Base-by-base conservation (phyloP, 768 basidiomycete genomes). In the Pulveroboletus sp. region DNA sequence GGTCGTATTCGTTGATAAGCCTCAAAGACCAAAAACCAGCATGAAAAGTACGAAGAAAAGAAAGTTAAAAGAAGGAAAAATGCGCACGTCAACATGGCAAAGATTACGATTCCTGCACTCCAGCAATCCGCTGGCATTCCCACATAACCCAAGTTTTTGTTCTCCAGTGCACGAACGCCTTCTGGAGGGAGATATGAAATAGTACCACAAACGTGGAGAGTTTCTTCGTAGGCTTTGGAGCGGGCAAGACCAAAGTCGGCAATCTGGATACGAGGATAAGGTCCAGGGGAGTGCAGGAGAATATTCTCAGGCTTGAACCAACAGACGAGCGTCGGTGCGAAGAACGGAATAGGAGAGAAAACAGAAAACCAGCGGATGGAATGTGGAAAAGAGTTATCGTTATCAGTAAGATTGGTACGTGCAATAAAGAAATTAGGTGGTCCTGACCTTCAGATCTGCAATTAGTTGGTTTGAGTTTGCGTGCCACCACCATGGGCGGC, bases 71-170 rank as follows among this genome's bases (percentile, higher is more conserved):
- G n/a, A 53, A 26, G 31, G 30, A 43, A 45, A 36, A 45, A 35
- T 26, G 76, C 87, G 52, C 70, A 92, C 90, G 80, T 78, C 42
- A 93, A 72, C 88, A 92, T 92, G 48, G 89, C 82, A 55, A 84
- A 91, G 44, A 92, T 68, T 45, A 88, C 82, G 6, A 91, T 78
- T 6, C 90, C 90, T 12, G 85, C 79, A 57, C 89, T 90, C 90
- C 90, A 93, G 59, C 89, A 92, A 65, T 93, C 90, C 3, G 89
- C 78, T n/a, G 89, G 86, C 84, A 91, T 85, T 17, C 88, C 88
- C 27, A 76, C 67, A 56, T 89, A 90, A 43, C 85, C 81, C 36
- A 87, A 67, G 50, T 87, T 74, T 56, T 83, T 84, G 56, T 85
- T 74, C 57, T 90, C 86, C 35, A 92, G 69, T 7, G 89, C 89